phyloP scores from a whole-genome alignment of 192 early-diverging fungal genomes.

The Backusella psychrophila region DNA sequence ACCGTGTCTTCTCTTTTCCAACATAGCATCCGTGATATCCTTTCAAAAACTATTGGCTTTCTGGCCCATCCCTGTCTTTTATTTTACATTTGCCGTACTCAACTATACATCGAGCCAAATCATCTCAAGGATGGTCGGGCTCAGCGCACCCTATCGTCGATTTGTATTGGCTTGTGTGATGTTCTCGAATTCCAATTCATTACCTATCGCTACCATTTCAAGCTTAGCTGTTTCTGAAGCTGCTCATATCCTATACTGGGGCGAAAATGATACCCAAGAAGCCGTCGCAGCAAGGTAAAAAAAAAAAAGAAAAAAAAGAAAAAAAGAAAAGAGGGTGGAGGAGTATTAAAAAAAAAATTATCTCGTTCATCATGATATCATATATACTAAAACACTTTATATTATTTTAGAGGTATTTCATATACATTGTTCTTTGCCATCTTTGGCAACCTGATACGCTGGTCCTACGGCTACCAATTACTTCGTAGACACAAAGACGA shows the following conservation, averaged over 20 bases:
- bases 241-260: slow-evolving; percentile 41
- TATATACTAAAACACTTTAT: not conserved
- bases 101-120: slow-evolving; percentile 38
- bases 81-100: slow-evolving; percentile 31
- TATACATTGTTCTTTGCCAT: slow-evolving; percentile 80
- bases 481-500: slow-evolving; percentile 33
- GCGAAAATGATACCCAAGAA: slow-evolving; percentile 41
- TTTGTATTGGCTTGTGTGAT: slow-evolving; percentile 63
- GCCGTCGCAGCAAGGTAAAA: slow-evolving; percentile 50
- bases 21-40: slow-evolving; percentile 67
- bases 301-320: not conserved
- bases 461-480: slow-evolving; percentile 75
- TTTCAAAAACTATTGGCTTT: slow-evolving; percentile 60
- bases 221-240: slow-evolving; percentile 52
- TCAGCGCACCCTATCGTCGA: slow-evolving; percentile 53
- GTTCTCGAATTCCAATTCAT: slow-evolving; percentile 73
- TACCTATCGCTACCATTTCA: slow-evolving; percentile 69
- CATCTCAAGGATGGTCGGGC: slow-evolving; percentile 36
- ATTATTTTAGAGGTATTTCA: slow-evolving; percentile 58
- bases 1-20: slow-evolving; percentile 72
- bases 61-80: slow-evolving; percentile 70
- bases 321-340: not conserved
- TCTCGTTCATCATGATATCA: slow-evolving; percentile 28
- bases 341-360: slow-evolving; percentile 55
- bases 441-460: slow-evolving; percentile 80